Evolutionary conservation across 2,329 filamentous ascomycete species (phyloP), one percentile per base, ranked within the genome.

Genomic region (Fonsecaea monophora): DNA sequence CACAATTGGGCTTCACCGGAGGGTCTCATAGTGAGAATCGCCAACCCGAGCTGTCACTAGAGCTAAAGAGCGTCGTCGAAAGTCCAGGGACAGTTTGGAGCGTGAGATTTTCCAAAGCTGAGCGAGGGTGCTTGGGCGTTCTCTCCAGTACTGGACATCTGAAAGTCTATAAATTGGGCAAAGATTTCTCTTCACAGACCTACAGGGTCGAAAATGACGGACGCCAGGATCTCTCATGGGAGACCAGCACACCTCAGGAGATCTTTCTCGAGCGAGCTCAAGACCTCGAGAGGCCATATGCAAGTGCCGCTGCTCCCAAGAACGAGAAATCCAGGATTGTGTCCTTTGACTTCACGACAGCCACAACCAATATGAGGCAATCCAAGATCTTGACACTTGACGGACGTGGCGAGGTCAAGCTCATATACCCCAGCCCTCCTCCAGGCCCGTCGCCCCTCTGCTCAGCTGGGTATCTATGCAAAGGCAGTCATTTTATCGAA

Each of bases 341-440:
- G 15, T 85, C 86, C 0, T 89, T 88, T 71, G 87, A 89, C 70
- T 89, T 87, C 75, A 80, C 87, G 65, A 82, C 82, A 55, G 74
- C 82, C 53, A 80, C 78, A 40, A 77, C 77, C 13, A 78, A 79
- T 4, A 71, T 75, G 10, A 76, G 78, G n/a, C 82, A 83, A 48
- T 82, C 86, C 50, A 82, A 81, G 67, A 80, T 85, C 32, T 76
- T 89, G 59, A 82, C 82, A 1, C 75, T 89, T 3, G 78, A 83
- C 58, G 82, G 83, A 3, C 82, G 84, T 70, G 82, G 84, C 4
- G 77, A 81, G 25, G 77, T 88, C 3, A 80, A 82, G 40, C 76
- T 86, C 6, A 71, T 83, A 37, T 83, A 81, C 12, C 66, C 71
- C 6, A 56, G 45, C 18, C 50, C 67, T 13, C 21, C 50, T 15